Evolutionary conservation across 768 basidiomycete species (phyloP).

Genomic region (Coprinopsis sp.): DNA sequence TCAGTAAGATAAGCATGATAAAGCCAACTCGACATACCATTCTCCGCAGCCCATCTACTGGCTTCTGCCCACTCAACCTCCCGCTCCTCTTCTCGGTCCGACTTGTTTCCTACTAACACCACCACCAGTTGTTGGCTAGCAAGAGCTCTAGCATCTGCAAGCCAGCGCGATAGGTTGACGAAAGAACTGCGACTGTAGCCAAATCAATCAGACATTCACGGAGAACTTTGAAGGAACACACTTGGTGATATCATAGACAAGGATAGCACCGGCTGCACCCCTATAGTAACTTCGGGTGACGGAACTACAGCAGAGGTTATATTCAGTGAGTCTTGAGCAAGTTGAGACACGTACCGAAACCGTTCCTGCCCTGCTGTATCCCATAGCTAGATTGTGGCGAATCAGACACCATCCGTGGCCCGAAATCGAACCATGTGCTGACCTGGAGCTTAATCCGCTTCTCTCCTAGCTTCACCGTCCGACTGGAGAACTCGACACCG

Average conservation of each 20-base stretch:
- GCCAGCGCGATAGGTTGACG: constrained; percentile 77
- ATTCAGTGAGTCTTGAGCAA: constrained; percentile 1
- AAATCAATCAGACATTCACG: constrained; percentile 10
- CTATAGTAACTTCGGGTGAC: constrained; percentile 96
- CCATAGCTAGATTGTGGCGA: constrained; percentile 62
- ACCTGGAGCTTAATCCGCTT: constrained; percentile 96
- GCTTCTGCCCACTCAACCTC: constrained; percentile 97
- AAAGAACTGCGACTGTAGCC: constrained; percentile 78
- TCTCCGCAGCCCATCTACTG: constrained; percentile 92
- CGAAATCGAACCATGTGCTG: constrained; percentile 18
- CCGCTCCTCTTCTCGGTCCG: constrained; percentile 89
- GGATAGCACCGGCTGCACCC: constrained; percentile 86
- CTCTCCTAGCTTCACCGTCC: constrained; percentile 89
- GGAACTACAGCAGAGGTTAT: constrained; percentile 45
- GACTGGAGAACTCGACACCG: constrained; percentile 95
- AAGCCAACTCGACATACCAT: constrained; percentile 49
- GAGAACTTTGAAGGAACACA: constrained; percentile 26
- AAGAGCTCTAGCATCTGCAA: constrained; percentile 88
- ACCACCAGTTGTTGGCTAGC: constrained; percentile 88
- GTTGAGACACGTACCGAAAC: constrained; percentile 55
- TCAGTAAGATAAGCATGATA: not conserved
- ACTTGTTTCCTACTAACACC: constrained; percentile 92
- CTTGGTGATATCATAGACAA: constrained; percentile 94
- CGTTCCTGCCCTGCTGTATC: constrained; percentile 97
- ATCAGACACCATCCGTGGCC: constrained; percentile 14